phyloP scores from a whole-genome alignment of 345 rosid species.

The Lumnitzera littorea region DNA sequence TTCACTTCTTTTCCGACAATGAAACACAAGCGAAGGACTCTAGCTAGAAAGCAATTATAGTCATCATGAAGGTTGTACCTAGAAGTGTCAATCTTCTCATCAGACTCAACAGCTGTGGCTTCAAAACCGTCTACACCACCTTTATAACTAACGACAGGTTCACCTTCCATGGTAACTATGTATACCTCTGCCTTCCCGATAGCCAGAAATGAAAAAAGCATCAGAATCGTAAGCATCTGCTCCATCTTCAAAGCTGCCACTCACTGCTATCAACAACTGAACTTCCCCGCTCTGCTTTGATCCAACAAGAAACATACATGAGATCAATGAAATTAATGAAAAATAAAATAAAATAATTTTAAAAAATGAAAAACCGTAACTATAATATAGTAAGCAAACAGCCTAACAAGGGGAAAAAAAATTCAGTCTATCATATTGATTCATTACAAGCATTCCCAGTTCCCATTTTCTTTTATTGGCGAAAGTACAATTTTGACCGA shows the following conservation, averaged over 20 bases:
- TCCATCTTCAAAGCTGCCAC: constrained; percentile 27
- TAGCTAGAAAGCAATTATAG: neutral
- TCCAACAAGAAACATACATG: constrained; percentile 7
- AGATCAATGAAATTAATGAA: neutral
- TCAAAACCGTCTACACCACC: constrained; percentile 88
- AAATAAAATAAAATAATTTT: neutral
- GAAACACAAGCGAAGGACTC: constrained; percentile 1
- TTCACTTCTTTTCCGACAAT: neutral
- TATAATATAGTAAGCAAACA: too few relatives aligned
- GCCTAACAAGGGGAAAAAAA: too few relatives aligned
- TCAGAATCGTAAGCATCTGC: constrained; percentile 13
- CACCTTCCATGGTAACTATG: constrained; percentile 82
- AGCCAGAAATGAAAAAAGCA: constrained; percentile 27
- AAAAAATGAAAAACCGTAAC: neutral
- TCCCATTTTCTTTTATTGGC: too few relatives aligned
- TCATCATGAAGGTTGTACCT: constrained; percentile 33
- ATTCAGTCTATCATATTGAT: too few relatives aligned
- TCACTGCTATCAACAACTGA: constrained; percentile 9
- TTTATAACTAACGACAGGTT: constrained; percentile 74
- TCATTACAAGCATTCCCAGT: too few relatives aligned
- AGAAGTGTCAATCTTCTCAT: constrained; percentile 69
- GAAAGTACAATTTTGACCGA: too few relatives aligned
- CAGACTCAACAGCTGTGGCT: constrained; percentile 85
- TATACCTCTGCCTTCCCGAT: constrained; percentile 59
- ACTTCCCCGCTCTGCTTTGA: constrained; percentile 32